phyloP scores from a whole-genome alignment of 495 filamentous ascomycete genomes.

The Saxispiralis lemnorum region DNA sequence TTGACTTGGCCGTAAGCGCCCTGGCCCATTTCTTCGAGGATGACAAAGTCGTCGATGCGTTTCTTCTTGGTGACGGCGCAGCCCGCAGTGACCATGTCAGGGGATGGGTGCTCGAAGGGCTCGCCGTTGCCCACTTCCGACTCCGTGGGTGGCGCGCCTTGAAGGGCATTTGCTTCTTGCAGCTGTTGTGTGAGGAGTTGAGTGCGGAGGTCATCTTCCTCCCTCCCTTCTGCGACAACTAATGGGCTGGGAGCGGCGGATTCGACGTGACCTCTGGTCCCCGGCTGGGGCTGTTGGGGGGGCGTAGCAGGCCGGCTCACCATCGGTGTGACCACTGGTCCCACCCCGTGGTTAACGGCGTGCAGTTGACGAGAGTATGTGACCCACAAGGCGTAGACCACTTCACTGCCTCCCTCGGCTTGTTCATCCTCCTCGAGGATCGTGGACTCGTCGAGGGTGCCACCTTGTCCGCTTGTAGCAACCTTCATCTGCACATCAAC shows the following conservation, averaged over 20 bases:
- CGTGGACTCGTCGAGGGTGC: slow-evolving; percentile 25
- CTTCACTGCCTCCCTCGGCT: slow-evolving; percentile 40
- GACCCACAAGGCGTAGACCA: slow-evolving; percentile 92
- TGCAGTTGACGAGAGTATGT: slow-evolving; percentile 91
- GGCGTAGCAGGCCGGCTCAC: slow-evolving; percentile 45
- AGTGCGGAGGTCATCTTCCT: slow-evolving; percentile 2
- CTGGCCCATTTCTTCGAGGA: slow-evolving; percentile 96
- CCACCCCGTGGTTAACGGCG: slow-evolving; percentile 39
- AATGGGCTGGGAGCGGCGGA: slow-evolving; percentile 8
- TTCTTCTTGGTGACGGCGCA: slow-evolving; percentile 36
- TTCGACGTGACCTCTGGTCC: slow-evolving; percentile 17
- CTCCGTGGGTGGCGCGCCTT: not conserved
- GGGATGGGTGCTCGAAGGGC: slow-evolving; percentile 26
- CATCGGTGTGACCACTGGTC: slow-evolving; percentile 35
- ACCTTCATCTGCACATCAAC: slow-evolving; percentile 93
- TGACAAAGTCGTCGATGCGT: slow-evolving; percentile 73
- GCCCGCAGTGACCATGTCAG: slow-evolving; percentile 16
- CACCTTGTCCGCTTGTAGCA: slow-evolving; percentile 59
- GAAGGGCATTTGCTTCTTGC: slow-evolving; percentile 35
- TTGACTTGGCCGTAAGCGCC: slow-evolving; percentile 97
- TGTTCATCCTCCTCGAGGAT: slow-evolving; percentile 34
- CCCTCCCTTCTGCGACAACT: not conserved
- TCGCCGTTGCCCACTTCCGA: slow-evolving; percentile 24
- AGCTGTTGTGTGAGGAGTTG: slow-evolving; percentile 48
- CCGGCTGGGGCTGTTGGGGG: slow-evolving; percentile 58